phyloP scores from a whole-genome alignment of 805 yeast genomes.

The Candida argentea region DNA sequence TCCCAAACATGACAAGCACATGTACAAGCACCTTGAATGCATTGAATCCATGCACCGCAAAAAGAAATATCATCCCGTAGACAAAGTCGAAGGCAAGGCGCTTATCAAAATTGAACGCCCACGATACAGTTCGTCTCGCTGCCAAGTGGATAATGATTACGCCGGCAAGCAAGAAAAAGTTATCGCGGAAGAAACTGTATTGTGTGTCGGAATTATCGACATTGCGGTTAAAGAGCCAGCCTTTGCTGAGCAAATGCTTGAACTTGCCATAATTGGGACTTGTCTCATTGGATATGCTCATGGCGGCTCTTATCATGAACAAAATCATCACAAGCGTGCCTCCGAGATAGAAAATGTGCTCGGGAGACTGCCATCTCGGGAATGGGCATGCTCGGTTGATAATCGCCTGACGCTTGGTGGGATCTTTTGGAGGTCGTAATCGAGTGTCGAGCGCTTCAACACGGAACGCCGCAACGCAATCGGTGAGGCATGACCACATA shows the following conservation, averaged over 20 bases:
- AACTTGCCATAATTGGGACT: slow-evolving; percentile 65
- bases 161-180: slow-evolving; percentile 51
- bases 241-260: slow-evolving; percentile 53
- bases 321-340: slow-evolving; percentile 69
- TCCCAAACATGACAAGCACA: slow-evolving; percentile 39
- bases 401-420: slow-evolving; percentile 19
- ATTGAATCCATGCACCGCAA: slow-evolving; percentile 76
- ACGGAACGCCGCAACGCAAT: slow-evolving; percentile 31
- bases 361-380: slow-evolving; percentile 67
- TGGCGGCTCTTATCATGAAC: slow-evolving; percentile 69
- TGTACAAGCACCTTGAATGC: slow-evolving; percentile 52
- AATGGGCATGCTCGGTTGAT: slow-evolving; percentile 24
- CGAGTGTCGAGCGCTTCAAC: slow-evolving; percentile 45
- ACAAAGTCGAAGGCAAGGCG: slow-evolving; percentile 59
- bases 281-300: slow-evolving; percentile 65
- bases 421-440: slow-evolving; percentile 24
- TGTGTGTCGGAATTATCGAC: slow-evolving; percentile 92
- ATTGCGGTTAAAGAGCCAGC: slow-evolving; percentile 86
- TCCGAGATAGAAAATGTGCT: slow-evolving; percentile 59
- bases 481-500: slow-evolving; percentile 6
- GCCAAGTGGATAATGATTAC: slow-evolving; percentile 45
- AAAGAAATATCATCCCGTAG: slow-evolving; percentile 60
- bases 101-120: slow-evolving; percentile 11
- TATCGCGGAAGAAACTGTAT: slow-evolving; percentile 78
- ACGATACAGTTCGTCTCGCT: slow-evolving; percentile 31